Conservation (phyloP, 345 rosid genomes). For the Syzygium grande region DNA sequence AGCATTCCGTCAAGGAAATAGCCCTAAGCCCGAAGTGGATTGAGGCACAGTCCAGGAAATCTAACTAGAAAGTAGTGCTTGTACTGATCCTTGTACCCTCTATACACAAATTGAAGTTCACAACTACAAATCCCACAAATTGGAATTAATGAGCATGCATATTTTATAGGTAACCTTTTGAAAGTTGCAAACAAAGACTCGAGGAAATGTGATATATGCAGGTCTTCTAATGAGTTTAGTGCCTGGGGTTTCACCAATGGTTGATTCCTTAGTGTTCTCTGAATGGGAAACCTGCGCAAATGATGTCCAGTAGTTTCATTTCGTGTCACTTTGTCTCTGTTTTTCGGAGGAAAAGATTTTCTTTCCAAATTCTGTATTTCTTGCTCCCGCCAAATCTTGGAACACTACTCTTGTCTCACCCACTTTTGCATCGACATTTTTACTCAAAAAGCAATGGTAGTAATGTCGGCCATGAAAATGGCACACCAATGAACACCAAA, state of each 20-base stretch:
- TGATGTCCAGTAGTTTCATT: neutral
- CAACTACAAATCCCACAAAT: neutral
- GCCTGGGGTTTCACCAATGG: neutral
- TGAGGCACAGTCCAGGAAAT: neutral
- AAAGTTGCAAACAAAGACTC: neutral
- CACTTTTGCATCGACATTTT: neutral
- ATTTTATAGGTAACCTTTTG: neutral
- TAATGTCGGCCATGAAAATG: too few species aligned
- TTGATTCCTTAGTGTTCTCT: neutral
- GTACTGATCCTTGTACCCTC: neutral
- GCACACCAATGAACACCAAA: too few species aligned
- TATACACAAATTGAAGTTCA: neutral
- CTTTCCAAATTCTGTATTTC: neutral
- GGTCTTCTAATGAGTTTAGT: neutral
- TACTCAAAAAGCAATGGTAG: neutral
- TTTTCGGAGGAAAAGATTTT: neutral
- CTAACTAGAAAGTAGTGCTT: neutral
- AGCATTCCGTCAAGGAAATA: neutral
- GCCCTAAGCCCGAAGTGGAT: neutral
- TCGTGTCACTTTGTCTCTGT: neutral
- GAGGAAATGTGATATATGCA: neutral
- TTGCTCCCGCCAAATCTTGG: neutral
- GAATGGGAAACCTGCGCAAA: neutral
- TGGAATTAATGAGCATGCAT: neutral
- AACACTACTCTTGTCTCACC: neutral